Evolutionary conservation across 805 yeast genomes (phyloP).

Genomic region (Candida chauliodis): DNA sequence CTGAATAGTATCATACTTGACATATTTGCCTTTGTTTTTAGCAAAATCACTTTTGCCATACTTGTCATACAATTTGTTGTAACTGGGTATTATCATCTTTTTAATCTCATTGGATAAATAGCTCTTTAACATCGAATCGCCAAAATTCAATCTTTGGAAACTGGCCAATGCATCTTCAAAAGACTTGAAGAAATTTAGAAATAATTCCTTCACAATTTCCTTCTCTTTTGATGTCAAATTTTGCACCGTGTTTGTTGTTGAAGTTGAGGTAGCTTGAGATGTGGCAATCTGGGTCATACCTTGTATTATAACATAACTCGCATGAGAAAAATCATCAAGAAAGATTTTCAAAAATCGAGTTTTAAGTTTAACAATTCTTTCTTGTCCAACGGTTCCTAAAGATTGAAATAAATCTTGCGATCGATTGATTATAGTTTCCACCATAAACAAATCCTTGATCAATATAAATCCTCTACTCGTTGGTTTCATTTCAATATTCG

Average conservation of each 20-base stretch:
- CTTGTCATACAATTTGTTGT: conserved; percentile 79
- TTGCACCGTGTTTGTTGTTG: conserved; percentile 11
- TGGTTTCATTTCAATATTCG: conserved; percentile 27
- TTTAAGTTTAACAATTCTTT: conserved; percentile 62
- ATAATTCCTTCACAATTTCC: conserved; percentile 80
- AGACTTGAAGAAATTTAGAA: conserved; percentile 73
- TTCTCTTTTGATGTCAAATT: conserved; percentile 61
- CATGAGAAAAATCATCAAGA: conserved; percentile 73
- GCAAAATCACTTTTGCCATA: conserved; percentile 67
- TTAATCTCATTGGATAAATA: conserved; percentile 69
- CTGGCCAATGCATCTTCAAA: conserved; percentile 73
- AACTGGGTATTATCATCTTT: conserved; percentile 72
- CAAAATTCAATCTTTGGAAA: conserved; percentile 61
- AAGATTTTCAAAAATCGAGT: conserved; percentile 72
- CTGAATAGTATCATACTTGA: conserved; percentile 56
- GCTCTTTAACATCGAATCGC: conserved; percentile 62
- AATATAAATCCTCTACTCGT: conserved; percentile 65
- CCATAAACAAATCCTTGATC: conserved; percentile 64
- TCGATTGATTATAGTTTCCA: conserved; percentile 69
- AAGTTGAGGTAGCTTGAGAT: conserved; percentile 7
- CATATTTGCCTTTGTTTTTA: conserved; percentile 66
- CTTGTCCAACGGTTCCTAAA: conserved; percentile 57
- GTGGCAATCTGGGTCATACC: conserved; percentile 52
- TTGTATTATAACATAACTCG: conserved; percentile 67
- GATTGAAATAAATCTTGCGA: conserved; percentile 49